phyloP scores from a whole-genome alignment of 2,329 filamentous ascomycete species.

The Aspergillus intermedius region DNA sequence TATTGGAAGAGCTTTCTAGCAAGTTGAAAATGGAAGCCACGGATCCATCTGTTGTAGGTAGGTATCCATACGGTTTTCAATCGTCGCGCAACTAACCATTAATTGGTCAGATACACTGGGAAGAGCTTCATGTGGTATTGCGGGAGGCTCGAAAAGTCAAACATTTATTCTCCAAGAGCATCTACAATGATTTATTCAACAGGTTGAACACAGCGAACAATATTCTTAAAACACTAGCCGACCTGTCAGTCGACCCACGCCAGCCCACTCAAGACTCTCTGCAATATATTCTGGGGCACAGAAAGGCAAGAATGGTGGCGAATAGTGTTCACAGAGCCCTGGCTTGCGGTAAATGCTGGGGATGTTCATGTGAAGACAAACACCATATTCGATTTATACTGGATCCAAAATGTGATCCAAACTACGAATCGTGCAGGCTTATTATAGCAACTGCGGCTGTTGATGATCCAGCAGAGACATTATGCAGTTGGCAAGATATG shows the following conservation, averaged over 20 bases:
- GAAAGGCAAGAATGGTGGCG: neutral
- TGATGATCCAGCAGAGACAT: neutral
- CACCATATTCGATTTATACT: neutral
- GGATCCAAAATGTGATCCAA: neutral
- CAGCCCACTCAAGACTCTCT: neutral
- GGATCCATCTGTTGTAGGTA: neutral
- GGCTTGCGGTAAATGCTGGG: neutral
- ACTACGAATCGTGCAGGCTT: neutral
- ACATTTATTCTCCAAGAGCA: conserved; percentile 1
- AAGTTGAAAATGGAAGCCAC: conserved; percentile 1
- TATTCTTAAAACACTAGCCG: neutral
- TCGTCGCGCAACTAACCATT: neutral
- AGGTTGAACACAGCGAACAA: neutral
- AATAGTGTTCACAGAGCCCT: neutral
- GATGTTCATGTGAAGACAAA: neutral
- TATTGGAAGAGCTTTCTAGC: conserved; percentile 5
- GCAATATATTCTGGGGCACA: neutral
- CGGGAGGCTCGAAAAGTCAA: neutral
- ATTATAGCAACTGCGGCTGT: neutral
- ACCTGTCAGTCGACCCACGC: neutral
- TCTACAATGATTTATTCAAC: neutral
- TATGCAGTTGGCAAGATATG: neutral
- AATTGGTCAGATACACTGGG: neutral
- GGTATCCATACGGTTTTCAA: too few species aligned
- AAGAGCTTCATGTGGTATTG: neutral